phyloP scores from a whole-genome alignment of 805 yeast species.

The Candida wancherniae region DNA sequence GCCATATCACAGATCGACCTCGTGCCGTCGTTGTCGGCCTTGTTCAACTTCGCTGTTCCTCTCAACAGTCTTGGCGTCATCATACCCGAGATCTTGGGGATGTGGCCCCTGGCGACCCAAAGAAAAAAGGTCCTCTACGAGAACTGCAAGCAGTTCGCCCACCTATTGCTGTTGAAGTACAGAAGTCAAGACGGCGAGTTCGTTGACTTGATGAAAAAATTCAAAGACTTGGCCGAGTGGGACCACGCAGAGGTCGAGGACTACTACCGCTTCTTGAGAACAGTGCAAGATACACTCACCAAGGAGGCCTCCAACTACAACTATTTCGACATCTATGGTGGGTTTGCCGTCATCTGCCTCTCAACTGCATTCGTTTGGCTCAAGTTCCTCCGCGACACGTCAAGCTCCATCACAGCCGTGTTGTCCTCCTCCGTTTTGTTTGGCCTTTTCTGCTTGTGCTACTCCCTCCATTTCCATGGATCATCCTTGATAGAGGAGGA shows the following conservation, averaged over 20 bases:
- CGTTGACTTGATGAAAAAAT: conserved; percentile 13
- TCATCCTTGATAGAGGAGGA: conserved; percentile 83
- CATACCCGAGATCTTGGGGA: conserved; percentile 49
- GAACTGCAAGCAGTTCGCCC: conserved; percentile 54
- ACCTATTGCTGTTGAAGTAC: conserved; percentile 40
- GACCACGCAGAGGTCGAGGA: conserved; percentile 13
- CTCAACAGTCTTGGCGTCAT: conserved; percentile 70
- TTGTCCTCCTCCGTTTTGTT: conserved; percentile 7
- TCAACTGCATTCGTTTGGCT: conserved; percentile 6
- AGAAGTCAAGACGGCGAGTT: conserved; percentile 14
- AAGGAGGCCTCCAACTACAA: conserved; percentile 71
- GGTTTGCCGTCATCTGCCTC: conserved; percentile 14
- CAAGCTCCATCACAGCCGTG: no score
- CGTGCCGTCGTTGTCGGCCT: conserved; percentile 62
- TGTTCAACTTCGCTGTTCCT: conserved; percentile 65
- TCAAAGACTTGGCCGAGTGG: conserved; percentile 4
- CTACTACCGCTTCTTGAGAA: conserved; percentile 34
- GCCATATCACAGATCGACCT: conserved; percentile 63
- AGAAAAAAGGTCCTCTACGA: conserved; percentile 39
- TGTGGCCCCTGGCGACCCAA: conserved; percentile 41
- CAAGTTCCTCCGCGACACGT: background rate
- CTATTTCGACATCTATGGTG: conserved; percentile 40
- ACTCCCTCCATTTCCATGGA: conserved; percentile 77
- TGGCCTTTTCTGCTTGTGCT: conserved; percentile 36
- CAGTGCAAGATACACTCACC: conserved; percentile 48